Evolutionary conservation across 768 basidiomycete species (phyloP), one percentile per base, ranked within the genome.

Genomic region (Mycena rebaudengoi): DNA sequence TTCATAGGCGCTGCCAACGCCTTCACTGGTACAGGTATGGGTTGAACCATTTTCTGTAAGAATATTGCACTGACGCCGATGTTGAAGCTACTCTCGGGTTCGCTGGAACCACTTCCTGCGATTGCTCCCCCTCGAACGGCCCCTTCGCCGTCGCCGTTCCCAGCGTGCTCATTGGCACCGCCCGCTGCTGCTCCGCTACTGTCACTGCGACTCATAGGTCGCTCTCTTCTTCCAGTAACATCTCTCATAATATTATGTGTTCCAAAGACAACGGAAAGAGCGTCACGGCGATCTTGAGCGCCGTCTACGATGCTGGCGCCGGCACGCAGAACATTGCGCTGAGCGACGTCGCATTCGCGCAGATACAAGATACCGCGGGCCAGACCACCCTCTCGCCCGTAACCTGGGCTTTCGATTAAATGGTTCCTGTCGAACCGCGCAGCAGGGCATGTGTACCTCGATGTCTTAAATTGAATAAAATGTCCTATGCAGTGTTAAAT

Each of bases 281-380:
- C 48, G 20, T n/a, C 3, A 21, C 45, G 2, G 61, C 61, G 11
- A 48, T 62, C 3, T 62, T 62, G 46, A 62, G 45, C 46, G 61
- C 46, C 21, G 28, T 43, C 28, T 62, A 55, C 16, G 32, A 40
- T 10, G 53, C 37, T 5, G 61, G 61, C 7, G 46, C 37, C 0
- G 60, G 60, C 5, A 56, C 61, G 2, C 32, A 62, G 39, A 29
- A 62, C 20, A 28, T 56, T 21, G 53, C 45, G 25, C 53, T 62
- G 25, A 62, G 53, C 26, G 11, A 39, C 11, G 6, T 3, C 12
- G 53, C 61, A 0, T 62, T 62, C 23, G 53, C 20, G 1, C 39
- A 23, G 1, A 20, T 62, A 23, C 53, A 16, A 1, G 39, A 18
- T 3, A 20, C 2, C 25, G 25, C 46, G 2, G 30, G 35, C 12